Evolutionary conservation across 202 grass and related monocot species (phyloP).

Genomic region (Cymbopogon flexuosus): DNA sequence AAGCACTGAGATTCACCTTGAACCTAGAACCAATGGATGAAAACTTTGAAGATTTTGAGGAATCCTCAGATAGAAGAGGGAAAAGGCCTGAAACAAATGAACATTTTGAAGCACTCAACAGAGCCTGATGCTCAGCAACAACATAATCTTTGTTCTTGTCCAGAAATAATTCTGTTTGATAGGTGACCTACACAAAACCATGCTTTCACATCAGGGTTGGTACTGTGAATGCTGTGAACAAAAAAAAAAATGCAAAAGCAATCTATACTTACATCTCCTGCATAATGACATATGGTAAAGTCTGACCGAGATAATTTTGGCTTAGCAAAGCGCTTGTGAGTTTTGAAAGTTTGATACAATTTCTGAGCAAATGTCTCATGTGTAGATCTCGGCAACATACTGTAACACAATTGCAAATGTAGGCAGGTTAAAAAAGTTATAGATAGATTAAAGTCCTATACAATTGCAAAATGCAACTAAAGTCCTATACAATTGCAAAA

Average conservation of each 20-base stretch:
- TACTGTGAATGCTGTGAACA: slow-evolving; percentile 9
- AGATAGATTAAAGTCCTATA: slow-evolving; percentile 16
- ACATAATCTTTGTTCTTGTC: slow-evolving; percentile 99
- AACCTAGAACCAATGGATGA: slow-evolving; percentile 93
- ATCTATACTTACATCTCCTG: slow-evolving; percentile 77
- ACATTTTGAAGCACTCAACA: slow-evolving; percentile 73
- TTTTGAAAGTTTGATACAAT: slow-evolving; percentile 92
- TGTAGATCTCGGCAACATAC: slow-evolving; percentile 96
- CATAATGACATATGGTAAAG: slow-evolving; percentile 94
- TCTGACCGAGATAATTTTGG: slow-evolving; percentile 88
- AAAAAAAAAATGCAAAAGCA: slow-evolving; percentile 23
- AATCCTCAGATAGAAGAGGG: slow-evolving; percentile 59
- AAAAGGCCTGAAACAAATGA: slow-evolving; percentile 77
- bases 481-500: too few relatives aligned
- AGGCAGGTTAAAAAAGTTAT: slow-evolving; percentile 26
- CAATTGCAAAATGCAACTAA: slow-evolving; percentile 26
- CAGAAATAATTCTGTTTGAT: slow-evolving; percentile 91
- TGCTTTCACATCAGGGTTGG: slow-evolving; percentile 9
- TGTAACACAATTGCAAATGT: slow-evolving; percentile 37
- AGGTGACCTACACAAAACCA: slow-evolving; percentile 62
- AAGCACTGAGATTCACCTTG: slow-evolving; percentile 82
- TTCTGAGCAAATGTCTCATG: slow-evolving; percentile 97
- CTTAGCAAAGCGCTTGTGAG: slow-evolving; percentile 76
- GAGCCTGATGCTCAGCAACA: slow-evolving; percentile 87
- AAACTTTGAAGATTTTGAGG: slow-evolving; percentile 90